Percentiles rank a stretch among this genome's conserved stretches.
These are phyloP conservation scores for Catenaria anguillulae DNA, from an alignment of 371 early-diverging fungal genomes.

Conservation along the genomic window DNA sequence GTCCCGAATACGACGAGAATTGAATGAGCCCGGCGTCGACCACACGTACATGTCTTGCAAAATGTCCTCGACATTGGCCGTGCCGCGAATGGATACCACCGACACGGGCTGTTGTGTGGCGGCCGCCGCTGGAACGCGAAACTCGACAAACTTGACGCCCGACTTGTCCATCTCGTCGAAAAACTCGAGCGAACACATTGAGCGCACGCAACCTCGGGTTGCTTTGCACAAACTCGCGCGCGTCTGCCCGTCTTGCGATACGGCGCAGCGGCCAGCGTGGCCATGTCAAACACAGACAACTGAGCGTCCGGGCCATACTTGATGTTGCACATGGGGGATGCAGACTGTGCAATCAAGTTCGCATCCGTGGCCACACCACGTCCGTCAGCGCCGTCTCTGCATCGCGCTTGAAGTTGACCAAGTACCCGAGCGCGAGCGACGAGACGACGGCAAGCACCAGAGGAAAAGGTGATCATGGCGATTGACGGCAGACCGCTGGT, in stretches of 20 bases:
- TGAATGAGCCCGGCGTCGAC: conserved; percentile 11
- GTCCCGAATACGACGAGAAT: conserved; percentile 12
- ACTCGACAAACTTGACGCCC: background rate
- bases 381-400: background rate
- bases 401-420: background rate
- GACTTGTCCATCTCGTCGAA: background rate
- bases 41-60: conserved; percentile 15
- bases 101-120: no score
- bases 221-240: background rate
- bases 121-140: background rate
- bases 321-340: background rate
- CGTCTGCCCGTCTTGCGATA: background rate
- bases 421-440: background rate
- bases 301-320: background rate
- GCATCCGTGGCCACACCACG: background rate
- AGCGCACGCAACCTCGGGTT: background rate
- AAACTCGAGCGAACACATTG: background rate
- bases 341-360: background rate
- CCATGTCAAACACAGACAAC: background rate
- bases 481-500: background rate
- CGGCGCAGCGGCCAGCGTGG: background rate
- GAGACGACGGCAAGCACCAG: background rate
- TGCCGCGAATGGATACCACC: conserved; percentile 14
- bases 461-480: background rate
- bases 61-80: conserved; percentile 11